These are phyloP conservation scores for Lagenidium giganteum DNA, from an alignment of 352 stramenopile genomes.

Conservation along the genomic window DNA sequence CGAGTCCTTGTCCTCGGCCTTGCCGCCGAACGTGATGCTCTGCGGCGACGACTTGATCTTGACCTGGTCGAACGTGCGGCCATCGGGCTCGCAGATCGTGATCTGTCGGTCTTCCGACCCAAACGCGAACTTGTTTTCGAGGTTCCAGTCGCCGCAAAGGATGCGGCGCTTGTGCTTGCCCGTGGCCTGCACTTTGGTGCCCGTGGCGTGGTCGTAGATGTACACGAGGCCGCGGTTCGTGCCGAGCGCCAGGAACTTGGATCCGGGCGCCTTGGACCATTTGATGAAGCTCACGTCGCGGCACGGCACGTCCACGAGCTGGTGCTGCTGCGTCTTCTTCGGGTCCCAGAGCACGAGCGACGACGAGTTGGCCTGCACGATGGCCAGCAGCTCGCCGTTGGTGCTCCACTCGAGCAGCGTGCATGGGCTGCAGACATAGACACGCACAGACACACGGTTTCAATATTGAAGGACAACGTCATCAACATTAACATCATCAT, in stretches of 20 bases:
- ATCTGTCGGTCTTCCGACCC: slow-evolving; percentile 75
- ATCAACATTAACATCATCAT: too few species aligned
- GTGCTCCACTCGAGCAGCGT: slow-evolving; percentile 73
- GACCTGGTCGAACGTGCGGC: slow-evolving; percentile 65
- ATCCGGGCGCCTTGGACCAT: slow-evolving; percentile 68
- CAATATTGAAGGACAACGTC: too few species aligned
- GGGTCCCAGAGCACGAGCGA: slow-evolving; percentile 70
- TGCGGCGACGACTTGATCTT: slow-evolving; percentile 72
- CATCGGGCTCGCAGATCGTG: slow-evolving; percentile 62
- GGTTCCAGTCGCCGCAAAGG: slow-evolving; percentile 74
- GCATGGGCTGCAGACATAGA: slow-evolving; percentile 30
- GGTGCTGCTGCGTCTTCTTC: slow-evolving; percentile 50
- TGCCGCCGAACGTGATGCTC: slow-evolving; percentile 72
- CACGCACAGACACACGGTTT: background rate
- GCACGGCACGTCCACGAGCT: slow-evolving; percentile 61
- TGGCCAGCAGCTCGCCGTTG: slow-evolving; percentile 60
- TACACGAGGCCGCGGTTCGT: slow-evolving; percentile 72
- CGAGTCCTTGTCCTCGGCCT: slow-evolving; percentile 57
- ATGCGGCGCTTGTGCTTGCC: slow-evolving; percentile 81
- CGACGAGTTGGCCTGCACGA: slow-evolving; percentile 72
- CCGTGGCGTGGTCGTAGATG: slow-evolving; percentile 66
- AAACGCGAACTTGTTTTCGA: slow-evolving; percentile 79
- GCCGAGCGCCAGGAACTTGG: slow-evolving; percentile 57
- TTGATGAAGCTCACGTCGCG: slow-evolving; percentile 77
- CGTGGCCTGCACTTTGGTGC: slow-evolving; percentile 40